Base-by-base conservation (phyloP, 257 asterid species). In the Primulina eburnea region DNA sequence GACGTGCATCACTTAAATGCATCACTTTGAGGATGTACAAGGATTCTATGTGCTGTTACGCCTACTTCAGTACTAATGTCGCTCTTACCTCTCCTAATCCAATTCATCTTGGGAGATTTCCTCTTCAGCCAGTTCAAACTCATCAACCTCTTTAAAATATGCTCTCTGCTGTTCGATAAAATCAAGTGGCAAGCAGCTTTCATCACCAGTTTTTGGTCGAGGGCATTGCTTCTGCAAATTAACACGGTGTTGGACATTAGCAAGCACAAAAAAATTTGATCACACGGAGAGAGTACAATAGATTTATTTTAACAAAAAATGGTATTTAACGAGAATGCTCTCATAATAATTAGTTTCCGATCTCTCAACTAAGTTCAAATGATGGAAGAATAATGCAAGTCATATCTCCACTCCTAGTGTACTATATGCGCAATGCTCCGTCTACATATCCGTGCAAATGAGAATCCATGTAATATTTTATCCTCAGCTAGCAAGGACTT, bases 121-220 rank as follows among this genome's bases (percentile, higher is more conserved):
- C 86, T 91, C 97, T 74, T 69, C 96, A 29, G 67, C 77, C 63
- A 91, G 80, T 72, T 89, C 93, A 79, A 83, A 84, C 9, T 82
- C 90, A 83, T 91, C 97, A 74, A 91, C 69, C 73, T 87, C 96
- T 59, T 86, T 80, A 77, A 71, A 91, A 79, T 91, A 88, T 55
- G 88, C 89, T 62, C 62, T 86, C 82, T 83, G 87, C 77, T 86
- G 78, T 71, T 78, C 75, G 40, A 88, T 70, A 79, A 77, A 86
- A 43, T 89, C 95, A 61, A n/a, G 64, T 30, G 92, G 87, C 81
- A 80, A 65, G 59, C 70, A 12, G 61, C 33, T 58, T 57, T 72
- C 82, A 35, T 20, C 50, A 21, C 26, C 68, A 24, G 69, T 38
- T 55, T 81, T 56, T 56, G 30, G 40, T 69, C 9, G 56, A 18